A percentile compares a stretch with the other conserved stretches of the same genome.
These are phyloP conservation scores for Fusarium sp. DNA, from an alignment of 2,329 filamentous ascomycete genomes.

Conservation along the genomic window DNA sequence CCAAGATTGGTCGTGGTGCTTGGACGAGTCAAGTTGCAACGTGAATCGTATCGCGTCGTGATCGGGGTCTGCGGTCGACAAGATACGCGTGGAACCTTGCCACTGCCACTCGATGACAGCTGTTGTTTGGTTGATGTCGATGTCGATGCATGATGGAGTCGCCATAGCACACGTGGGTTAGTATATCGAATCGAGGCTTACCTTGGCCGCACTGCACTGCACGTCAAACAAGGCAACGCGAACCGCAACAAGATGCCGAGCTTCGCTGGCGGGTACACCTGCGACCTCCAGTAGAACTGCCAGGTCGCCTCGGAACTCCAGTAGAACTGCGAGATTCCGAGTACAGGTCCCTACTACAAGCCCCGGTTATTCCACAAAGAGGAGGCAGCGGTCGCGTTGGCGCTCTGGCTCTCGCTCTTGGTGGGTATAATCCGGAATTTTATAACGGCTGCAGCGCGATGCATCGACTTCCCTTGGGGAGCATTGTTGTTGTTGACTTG, in stretches of 20 bases:
- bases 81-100: not conserved
- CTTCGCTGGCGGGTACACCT: constrained; percentile 12
- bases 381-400: not conserved
- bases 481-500: no score
- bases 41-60: constrained; percentile 10
- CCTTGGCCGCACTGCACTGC: not conserved
- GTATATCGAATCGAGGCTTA: not conserved
- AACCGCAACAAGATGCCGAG: not conserved
- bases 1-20: not conserved
- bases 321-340: not conserved
- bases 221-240: not conserved
- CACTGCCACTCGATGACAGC: constrained; percentile 17
- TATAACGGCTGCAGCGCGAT: constrained; percentile 19
- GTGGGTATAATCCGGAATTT: constrained; percentile 15
- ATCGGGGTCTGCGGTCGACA: constrained; percentile 8
- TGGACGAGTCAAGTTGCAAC: not conserved
- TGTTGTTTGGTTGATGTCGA: constrained; percentile 3
- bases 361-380: constrained; percentile 16
- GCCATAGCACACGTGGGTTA: not conserved
- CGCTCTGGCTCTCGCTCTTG: constrained; percentile 8
- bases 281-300: constrained; percentile 11
- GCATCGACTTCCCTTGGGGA: not conserved
- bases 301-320: not conserved
- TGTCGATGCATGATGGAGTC: constrained; percentile 2
- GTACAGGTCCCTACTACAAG: constrained; percentile 11